phyloP scores from a whole-genome alignment of 345 rosid species.

The Carallia brachiata region DNA sequence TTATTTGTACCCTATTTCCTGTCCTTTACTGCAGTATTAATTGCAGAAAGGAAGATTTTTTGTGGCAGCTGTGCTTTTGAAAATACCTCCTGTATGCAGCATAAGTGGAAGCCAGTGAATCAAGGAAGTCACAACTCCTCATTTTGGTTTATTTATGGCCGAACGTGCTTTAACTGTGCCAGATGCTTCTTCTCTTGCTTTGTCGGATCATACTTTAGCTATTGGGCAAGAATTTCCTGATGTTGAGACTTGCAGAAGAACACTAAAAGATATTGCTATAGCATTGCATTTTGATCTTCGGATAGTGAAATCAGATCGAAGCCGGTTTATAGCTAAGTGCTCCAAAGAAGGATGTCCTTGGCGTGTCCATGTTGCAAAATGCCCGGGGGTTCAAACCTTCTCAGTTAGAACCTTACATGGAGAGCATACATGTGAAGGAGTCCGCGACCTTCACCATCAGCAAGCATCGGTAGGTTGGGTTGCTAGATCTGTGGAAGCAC shows the following conservation, averaged over 20 bases:
- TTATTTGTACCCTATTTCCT: conserved; percentile 10
- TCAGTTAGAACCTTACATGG: conserved; percentile 83
- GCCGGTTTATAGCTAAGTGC: conserved; percentile 97
- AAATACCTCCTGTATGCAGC: conserved; percentile 19
- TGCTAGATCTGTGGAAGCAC: conserved; percentile 93
- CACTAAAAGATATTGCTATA: conserved; percentile 89
- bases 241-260: conserved; percentile 97
- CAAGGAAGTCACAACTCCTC: conserved; percentile 13
- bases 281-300: conserved; percentile 95
- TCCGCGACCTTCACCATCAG: conserved; percentile 86
- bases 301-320: conserved; percentile 95
- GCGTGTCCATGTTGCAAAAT: conserved; percentile 98
- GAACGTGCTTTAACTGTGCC: conserved; percentile 52
- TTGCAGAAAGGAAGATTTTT: conserved; percentile 17
- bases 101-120: conserved; percentile 22
- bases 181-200: conserved; percentile 23
- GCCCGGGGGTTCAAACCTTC: conserved; percentile 87
- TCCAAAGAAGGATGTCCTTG: conserved; percentile 99
- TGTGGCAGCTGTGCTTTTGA: conserved; percentile 13
- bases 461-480: conserved; percentile 99
- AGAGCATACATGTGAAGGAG: conserved; percentile 98
- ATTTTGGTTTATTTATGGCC: conserved; percentile 53
- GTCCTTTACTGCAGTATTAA: conserved; percentile 21
- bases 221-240: conserved; percentile 94
- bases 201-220: conserved; percentile 40